Conservation (phyloP, 148 eudicot species). For the Vaccinium macrocarpon region DNA sequence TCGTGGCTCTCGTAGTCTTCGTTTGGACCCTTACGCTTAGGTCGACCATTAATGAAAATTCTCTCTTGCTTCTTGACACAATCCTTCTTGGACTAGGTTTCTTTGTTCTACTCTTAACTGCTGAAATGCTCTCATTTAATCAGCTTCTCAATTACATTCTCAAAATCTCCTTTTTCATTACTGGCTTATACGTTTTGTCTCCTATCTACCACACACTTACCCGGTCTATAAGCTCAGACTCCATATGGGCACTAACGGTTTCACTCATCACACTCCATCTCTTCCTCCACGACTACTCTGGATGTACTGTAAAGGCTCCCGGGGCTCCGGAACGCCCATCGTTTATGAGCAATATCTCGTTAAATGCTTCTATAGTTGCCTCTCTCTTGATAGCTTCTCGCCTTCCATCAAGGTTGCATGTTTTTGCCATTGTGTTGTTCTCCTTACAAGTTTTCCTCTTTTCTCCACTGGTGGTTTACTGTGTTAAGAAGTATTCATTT, state of each 20-base stretch:
- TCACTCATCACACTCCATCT: conserved; percentile 77
- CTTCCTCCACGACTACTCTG: conserved; percentile 87
- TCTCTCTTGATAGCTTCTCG: conserved; percentile 94
- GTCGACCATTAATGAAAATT: conserved; percentile 48
- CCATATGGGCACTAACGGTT: conserved; percentile 77
- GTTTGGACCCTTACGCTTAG: conserved; percentile 84
- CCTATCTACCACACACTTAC: conserved; percentile 97
- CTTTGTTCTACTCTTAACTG: conserved; percentile 59
- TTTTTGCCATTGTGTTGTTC: conserved; percentile 59
- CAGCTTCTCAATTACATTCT: conserved; percentile 50
- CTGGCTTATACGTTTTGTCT: conserved; percentile 69
- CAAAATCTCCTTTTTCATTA: conserved; percentile 70
- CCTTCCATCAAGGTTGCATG: conserved; percentile 87
- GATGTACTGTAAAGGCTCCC: conserved; percentile 69
- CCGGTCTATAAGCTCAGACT: conserved; percentile 79
- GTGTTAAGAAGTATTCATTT: conserved; percentile 72
- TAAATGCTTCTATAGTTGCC: conserved; percentile 51
- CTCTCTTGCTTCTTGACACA: conserved; percentile 73
- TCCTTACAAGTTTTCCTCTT: conserved; percentile 53
- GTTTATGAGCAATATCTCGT: conserved; percentile 55
- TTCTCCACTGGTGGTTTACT: conserved; percentile 69
- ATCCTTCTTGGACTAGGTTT: conserved; percentile 70
- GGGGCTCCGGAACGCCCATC: conserved; percentile 57
- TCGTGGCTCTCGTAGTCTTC: conserved; percentile 77
- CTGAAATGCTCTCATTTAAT: conserved; percentile 51